phyloP scores from a whole-genome alignment of 805 yeast species.

The Wickerhamiella hasegawae region DNA sequence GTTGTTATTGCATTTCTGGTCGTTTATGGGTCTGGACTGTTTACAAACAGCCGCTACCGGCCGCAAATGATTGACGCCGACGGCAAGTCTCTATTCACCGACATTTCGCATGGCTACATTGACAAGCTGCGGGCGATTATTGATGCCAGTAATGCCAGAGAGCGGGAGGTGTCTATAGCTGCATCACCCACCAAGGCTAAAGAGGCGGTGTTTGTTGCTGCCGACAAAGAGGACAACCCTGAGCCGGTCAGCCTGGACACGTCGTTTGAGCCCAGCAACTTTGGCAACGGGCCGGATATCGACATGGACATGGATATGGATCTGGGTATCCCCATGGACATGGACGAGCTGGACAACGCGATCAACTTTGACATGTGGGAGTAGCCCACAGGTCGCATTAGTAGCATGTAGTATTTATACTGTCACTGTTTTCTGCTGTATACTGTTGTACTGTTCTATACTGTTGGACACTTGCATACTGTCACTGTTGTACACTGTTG shows the following conservation, averaged over 20 bases:
- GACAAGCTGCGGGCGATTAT: constrained; percentile 1
- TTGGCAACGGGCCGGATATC: neutral
- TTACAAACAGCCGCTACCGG: constrained; percentile 1
- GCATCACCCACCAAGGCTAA: constrained; percentile 1
- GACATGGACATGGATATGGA: constrained; percentile 8
- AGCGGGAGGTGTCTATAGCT: neutral
- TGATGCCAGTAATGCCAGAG: neutral
- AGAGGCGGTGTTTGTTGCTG: too few relatives aligned
- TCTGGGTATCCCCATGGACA: constrained; percentile 13
- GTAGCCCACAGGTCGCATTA: too few relatives aligned
- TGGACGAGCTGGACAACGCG: constrained; percentile 17
- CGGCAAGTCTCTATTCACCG: neutral
- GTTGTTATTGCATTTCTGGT: constrained; percentile 5
- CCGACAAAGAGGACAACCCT: too few relatives aligned
- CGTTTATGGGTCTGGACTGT: constrained; percentile 1
- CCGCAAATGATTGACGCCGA: neutral
- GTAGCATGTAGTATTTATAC: too few relatives aligned
- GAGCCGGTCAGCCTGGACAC: constrained; percentile 1
- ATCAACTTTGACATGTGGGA: constrained; percentile 14
- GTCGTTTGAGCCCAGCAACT: neutral
- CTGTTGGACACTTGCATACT: too few relatives aligned
- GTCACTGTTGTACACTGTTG: too few relatives aligned
- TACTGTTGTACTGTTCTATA: too few relatives aligned
- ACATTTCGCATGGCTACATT: constrained; percentile 1
- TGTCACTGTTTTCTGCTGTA: too few relatives aligned